phyloP scores from a whole-genome alignment of 2,329 filamentous ascomycete species.

The Pseudogymnoascus pannorum region DNA sequence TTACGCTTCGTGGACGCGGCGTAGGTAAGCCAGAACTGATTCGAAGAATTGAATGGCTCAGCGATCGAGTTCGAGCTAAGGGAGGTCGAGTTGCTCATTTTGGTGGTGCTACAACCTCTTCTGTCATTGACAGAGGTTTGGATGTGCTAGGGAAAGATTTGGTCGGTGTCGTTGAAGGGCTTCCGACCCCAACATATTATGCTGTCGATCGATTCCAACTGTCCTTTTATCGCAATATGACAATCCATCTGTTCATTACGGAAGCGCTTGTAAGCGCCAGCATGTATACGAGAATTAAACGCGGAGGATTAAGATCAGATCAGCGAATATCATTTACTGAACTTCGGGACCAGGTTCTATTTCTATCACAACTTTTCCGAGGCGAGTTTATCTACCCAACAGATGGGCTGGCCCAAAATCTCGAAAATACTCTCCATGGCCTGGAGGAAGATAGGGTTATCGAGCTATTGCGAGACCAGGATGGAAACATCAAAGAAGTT shows the following conservation, averaged over 20 bases:
- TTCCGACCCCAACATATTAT: slow-evolving; percentile 88
- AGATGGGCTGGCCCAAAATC: slow-evolving; percentile 71
- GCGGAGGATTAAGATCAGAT: slow-evolving; percentile 73
- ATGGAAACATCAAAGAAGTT: slow-evolving; percentile 54
- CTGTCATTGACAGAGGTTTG: slow-evolving; percentile 81
- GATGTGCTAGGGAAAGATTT: slow-evolving; percentile 87
- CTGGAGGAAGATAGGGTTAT: slow-evolving; percentile 77
- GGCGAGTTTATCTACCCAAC: slow-evolving; percentile 96
- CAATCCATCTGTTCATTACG: slow-evolving; percentile 93
- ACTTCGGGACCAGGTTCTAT: slow-evolving; percentile 71
- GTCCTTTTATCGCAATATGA: slow-evolving; percentile 99
- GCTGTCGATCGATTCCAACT: slow-evolving; percentile 95
- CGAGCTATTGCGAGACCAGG: slow-evolving; percentile 50
- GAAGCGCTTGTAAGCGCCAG: slow-evolving; percentile 84
- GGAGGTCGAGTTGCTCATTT: slow-evolving; percentile 93
- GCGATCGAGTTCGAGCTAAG: slow-evolving; percentile 70
- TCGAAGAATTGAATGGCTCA: slow-evolving; percentile 85
- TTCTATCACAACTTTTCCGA: slow-evolving; percentile 87
- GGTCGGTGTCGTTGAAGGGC: slow-evolving; percentile 68
- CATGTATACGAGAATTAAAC: slow-evolving; percentile 86
- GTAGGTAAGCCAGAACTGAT: slow-evolving; percentile 82
- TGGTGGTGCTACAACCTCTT: slow-evolving; percentile 66
- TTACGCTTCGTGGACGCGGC: slow-evolving; percentile 85
- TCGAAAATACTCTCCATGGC: slow-evolving; percentile 69
- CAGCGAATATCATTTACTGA: slow-evolving; percentile 72